Evolutionary conservation across 768 basidiomycete species (phyloP), one percentile per base, ranked within the genome.

Genomic region (Dacryopinax primogenitus): DNA sequence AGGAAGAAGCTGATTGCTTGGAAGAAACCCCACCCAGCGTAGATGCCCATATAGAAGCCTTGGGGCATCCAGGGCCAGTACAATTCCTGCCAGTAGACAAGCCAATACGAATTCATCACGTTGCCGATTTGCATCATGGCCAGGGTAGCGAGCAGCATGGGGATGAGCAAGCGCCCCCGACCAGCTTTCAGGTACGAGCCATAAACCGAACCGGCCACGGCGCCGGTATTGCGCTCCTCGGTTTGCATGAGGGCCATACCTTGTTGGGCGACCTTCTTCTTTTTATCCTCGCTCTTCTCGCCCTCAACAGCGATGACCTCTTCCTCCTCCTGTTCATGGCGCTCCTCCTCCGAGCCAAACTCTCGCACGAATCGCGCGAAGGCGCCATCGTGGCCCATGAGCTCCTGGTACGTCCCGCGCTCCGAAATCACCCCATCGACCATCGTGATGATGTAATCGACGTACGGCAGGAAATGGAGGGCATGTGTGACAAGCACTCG

Each of bases 401-500:
- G 80, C 61, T 88, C 84, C 0, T 76, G 71, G 69, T 88, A 95
- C 1, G 90, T 86, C 1, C 93, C 93, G 12, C 81, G 82, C 74
- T 95, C 92, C 23, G 82, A 82, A 66, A 97, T 84, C 35, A 77
- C 79, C 4, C 93, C 92, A 39, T 92, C 84, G 12, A 81, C 80
- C 62, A 97, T 76, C 34, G 86, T 85, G 71, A 86, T 85, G 72
- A 97, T 87, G 71, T 90, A 88, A 74, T 95, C 92, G 30, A 90
- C 89, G 65, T 87, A 79, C 0, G 89, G 87, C 28, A 97, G 81
- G 78, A 94, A 89, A 74, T 95, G 92, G 9, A 95, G 79, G 0
- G 90, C 91, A 71, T 95, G 92, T 0, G 93, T 97, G 51, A 95
- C 92, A 63, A 97, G 83, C 51, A 97, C 79, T 32, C 90, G 82